phyloP scores from a whole-genome alignment of 2,329 filamentous ascomycete species.

The Aspergillus sp. region DNA sequence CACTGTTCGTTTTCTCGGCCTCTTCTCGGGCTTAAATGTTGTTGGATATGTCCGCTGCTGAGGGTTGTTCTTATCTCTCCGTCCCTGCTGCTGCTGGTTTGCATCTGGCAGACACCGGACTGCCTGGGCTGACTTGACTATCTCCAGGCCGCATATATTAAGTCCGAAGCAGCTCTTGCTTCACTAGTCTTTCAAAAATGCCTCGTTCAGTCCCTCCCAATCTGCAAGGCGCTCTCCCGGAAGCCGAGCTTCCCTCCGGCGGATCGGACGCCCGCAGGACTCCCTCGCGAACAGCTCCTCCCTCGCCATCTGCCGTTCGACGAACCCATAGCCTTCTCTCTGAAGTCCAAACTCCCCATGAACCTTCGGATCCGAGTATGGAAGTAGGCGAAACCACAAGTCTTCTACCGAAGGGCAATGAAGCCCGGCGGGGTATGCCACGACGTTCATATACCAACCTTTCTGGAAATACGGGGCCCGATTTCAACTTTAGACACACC shows the following conservation, averaged over 20 bases:
- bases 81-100: background rate
- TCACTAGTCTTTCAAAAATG: slow-evolving; percentile 23
- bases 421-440: slow-evolving; percentile 22
- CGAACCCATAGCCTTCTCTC: slow-evolving; percentile 32
- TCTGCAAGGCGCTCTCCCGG: slow-evolving; percentile 18
- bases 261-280: slow-evolving; percentile 13
- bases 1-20: slow-evolving; percentile 2
- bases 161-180: slow-evolving; percentile 4
- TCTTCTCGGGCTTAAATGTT: background rate
- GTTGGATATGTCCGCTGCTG: slow-evolving; percentile 5
- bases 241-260: slow-evolving; percentile 14
- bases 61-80: background rate
- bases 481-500: slow-evolving; percentile 36
- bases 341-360: slow-evolving; percentile 35
- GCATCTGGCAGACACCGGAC: background rate
- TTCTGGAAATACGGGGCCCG: slow-evolving; percentile 34
- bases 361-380: slow-evolving; percentile 32
- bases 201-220: slow-evolving; percentile 35
- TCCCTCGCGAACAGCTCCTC: slow-evolving; percentile 34
- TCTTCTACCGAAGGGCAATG: slow-evolving; percentile 30
- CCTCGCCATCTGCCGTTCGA: slow-evolving; percentile 38
- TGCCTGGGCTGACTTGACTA: background rate
- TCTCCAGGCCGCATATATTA: background rate
- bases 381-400: slow-evolving; percentile 39
- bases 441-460: slow-evolving; percentile 41